These are phyloP conservation scores for Botryosphaeria agaves DNA, from an alignment of 2,329 filamentous ascomycete genomes.

Conservation along the genomic window DNA sequence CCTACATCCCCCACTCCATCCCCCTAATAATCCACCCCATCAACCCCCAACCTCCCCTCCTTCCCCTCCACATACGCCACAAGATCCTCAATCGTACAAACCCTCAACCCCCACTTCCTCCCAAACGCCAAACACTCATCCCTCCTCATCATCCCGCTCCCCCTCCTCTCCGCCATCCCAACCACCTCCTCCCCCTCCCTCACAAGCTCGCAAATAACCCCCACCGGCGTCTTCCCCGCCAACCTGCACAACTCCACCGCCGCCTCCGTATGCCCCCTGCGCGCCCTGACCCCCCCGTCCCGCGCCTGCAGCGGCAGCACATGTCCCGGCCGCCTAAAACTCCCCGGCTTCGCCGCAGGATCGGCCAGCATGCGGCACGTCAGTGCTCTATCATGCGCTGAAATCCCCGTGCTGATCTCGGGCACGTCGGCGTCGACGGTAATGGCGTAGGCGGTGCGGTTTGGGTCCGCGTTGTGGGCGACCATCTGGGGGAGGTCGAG, in stretches of 20 bases:
- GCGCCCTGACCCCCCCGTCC: conserved; percentile 61
- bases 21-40: conserved; percentile 7
- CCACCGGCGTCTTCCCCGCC: conserved; percentile 59
- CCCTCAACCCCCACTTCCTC: conserved; percentile 71
- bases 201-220: conserved; percentile 82
- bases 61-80: conserved; percentile 62
- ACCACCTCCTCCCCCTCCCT: conserved; percentile 61
- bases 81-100: conserved; percentile 89
- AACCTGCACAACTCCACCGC: conserved; percentile 78
- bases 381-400: conserved; percentile 68
- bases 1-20: too few relatives aligned
- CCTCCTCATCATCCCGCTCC: conserved; percentile 78
- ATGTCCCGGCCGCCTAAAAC: conserved; percentile 74
- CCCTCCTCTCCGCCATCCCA: conserved; percentile 46
- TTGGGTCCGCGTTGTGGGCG: conserved; percentile 57
- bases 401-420: conserved; percentile 74
- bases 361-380: conserved; percentile 67
- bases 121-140: conserved; percentile 83
- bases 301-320: conserved; percentile 70
- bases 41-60: conserved; percentile 33
- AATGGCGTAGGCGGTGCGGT: conserved; percentile 84
- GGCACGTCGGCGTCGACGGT: conserved; percentile 65
- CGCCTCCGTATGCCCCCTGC: conserved; percentile 84
- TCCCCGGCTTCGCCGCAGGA: conserved; percentile 34
- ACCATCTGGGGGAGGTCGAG: conserved; percentile 89